Conservation (phyloP, 2,329 filamentous ascomycete genomes). For the Orbilia quercus region DNA sequence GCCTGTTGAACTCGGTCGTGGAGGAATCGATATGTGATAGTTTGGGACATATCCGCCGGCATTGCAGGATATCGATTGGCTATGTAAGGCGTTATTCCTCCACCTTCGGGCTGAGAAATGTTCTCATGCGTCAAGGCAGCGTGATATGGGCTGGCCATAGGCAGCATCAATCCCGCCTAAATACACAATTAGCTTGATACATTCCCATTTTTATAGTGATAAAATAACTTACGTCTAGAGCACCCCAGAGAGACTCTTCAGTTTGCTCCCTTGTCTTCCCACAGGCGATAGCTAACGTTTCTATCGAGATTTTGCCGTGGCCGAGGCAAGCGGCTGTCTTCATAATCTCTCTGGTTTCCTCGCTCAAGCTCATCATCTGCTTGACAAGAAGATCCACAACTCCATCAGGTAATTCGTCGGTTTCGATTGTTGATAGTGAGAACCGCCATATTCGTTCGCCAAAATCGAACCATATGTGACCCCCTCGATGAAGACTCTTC, state of each 20-base stretch:
- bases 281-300: conserved; percentile 59
- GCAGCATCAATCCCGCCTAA: conserved; percentile 59
- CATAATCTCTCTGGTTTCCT: conserved; percentile 59
- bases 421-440: conserved; percentile 59
- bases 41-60: conserved; percentile 54
- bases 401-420: conserved; percentile 59
- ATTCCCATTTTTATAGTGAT: neutral
- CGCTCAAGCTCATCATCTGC: conserved; percentile 59
- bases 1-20: conserved; percentile 60
- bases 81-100: conserved; percentile 48
- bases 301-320: conserved; percentile 58
- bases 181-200: conserved; percentile 19
- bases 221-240: conserved; percentile 57
- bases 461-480: conserved; percentile 60
- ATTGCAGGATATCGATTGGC: conserved; percentile 51
- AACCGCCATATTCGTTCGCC: conserved; percentile 59
- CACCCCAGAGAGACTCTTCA: conserved; percentile 60
- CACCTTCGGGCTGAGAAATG: conserved; percentile 39
- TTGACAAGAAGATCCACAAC: conserved; percentile 60
- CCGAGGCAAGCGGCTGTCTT: conserved; percentile 60
- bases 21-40: conserved; percentile 59
- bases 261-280: conserved; percentile 58
- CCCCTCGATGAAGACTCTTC: conserved; percentile 59
- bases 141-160: conserved; percentile 56
- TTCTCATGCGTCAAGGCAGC: conserved; percentile 45